These are phyloP conservation scores for Paracoccidioides lutzii DNA, from an alignment of 2,329 filamentous ascomycete species.

Conservation along the genomic window DNA sequence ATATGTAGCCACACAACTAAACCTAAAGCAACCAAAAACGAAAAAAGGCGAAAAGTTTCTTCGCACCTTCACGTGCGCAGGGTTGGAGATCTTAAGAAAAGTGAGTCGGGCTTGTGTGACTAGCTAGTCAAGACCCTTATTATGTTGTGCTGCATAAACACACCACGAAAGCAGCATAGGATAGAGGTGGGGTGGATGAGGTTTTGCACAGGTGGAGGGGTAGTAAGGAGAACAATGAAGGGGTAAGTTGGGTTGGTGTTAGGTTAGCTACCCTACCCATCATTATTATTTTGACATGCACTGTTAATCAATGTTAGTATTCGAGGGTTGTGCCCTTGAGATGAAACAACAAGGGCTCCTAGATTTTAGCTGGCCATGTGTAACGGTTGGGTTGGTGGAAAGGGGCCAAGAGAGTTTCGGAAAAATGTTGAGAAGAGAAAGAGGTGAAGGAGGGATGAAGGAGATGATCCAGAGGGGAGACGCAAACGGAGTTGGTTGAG, in stretches of 20 bases:
- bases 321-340: too few species aligned
- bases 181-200: background rate
- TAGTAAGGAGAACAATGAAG: background rate
- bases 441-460: too few species aligned
- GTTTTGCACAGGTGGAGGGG: background rate
- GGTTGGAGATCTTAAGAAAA: background rate
- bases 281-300: too few species aligned
- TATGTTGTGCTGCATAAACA: background rate
- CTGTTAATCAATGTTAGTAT: too few species aligned
- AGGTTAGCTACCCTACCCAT: too few species aligned
- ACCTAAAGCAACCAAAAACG: background rate
- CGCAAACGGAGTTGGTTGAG: too few species aligned
- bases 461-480: too few species aligned
- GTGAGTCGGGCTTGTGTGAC: background rate
- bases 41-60: background rate
- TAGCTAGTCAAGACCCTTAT: background rate
- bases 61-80: background rate
- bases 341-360: too few species aligned
- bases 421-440: too few species aligned
- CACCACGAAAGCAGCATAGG: background rate
- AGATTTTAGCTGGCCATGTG: slow-evolving; percentile 1
- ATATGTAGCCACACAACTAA: background rate
- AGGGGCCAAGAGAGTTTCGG: background rate
- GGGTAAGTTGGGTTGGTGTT: too few species aligned
- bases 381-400: background rate